Conservation (phyloP, 352 stramenopile genomes). For the Phytophthora agathidicida region DNA sequence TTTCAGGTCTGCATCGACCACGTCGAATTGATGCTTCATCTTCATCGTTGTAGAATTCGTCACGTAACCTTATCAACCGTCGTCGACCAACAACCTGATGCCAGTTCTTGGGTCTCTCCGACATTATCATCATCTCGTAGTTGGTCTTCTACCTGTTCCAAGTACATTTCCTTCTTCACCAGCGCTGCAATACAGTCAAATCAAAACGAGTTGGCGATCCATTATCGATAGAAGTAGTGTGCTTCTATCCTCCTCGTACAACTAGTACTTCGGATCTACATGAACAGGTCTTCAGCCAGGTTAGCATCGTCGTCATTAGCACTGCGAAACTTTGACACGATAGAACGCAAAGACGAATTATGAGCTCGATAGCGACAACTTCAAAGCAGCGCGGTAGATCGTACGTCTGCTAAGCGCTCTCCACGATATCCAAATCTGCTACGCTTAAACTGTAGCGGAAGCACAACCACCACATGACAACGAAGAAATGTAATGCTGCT, state of each 20-base stretch:
- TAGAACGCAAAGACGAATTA: constrained; percentile 5
- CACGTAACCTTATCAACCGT: not conserved
- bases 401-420: constrained; percentile 8
- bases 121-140: no score
- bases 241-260: no score
- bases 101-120: no score
- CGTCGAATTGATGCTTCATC: not conserved
- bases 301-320: constrained; percentile 11
- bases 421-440: not conserved
- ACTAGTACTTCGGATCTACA: constrained; percentile 28
- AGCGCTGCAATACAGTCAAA: constrained; percentile 18
- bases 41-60: constrained; percentile 6
- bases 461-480: not conserved
- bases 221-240: not conserved
- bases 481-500: constrained; percentile 30
- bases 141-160: constrained; percentile 30
- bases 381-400: constrained; percentile 2
- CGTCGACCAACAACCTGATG: not conserved
- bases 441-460: constrained; percentile 1
- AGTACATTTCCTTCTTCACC: constrained; percentile 39
- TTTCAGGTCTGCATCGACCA: not conserved
- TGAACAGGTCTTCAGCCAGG: constrained; percentile 27
- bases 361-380: constrained; percentile 1
- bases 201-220: not conserved
- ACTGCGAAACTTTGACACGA: constrained; percentile 8